Conservation (phyloP, 495 filamentous ascomycete species). For the Aspergillus mulundensis region DNA sequence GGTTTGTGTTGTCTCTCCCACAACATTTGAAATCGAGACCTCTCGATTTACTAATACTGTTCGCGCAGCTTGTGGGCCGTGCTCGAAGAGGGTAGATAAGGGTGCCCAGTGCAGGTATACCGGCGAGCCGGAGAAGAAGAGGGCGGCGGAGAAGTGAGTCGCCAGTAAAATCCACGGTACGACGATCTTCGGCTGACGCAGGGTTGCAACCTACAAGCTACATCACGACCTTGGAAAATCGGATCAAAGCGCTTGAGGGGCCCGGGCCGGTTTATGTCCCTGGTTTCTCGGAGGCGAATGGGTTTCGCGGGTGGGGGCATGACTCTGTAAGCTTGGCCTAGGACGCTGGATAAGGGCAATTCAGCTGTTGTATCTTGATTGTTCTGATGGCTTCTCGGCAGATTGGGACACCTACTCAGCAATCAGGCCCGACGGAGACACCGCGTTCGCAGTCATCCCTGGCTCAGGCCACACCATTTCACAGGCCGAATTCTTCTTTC, state of each 20-base stretch:
- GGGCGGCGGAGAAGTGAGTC: slow-evolving; percentile 12
- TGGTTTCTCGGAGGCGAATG: neutral
- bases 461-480: neutral
- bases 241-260: neutral
- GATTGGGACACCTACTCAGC: neutral
- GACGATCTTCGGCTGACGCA: too few relatives aligned
- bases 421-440: neutral
- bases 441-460: neutral
- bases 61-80: slow-evolving; percentile 35
- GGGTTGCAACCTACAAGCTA: too few relatives aligned
- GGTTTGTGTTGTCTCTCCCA: slow-evolving; percentile 17
- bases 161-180: neutral
- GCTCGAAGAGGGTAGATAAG: slow-evolving; percentile 21
- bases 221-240: neutral
- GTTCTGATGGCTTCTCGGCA: too few relatives aligned
- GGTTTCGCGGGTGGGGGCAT: neutral
- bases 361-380: too few relatives aligned
- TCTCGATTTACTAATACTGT: slow-evolving; percentile 14
- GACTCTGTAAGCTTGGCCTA: too few relatives aligned
- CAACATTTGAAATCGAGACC: neutral
- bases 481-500: neutral
- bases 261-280: neutral
- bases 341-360: too few relatives aligned
- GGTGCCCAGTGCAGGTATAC: slow-evolving; percentile 28
- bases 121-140: slow-evolving; percentile 32